phyloP scores from a whole-genome alignment of 805 yeast species.

The Zygoascus biomembranicola region DNA sequence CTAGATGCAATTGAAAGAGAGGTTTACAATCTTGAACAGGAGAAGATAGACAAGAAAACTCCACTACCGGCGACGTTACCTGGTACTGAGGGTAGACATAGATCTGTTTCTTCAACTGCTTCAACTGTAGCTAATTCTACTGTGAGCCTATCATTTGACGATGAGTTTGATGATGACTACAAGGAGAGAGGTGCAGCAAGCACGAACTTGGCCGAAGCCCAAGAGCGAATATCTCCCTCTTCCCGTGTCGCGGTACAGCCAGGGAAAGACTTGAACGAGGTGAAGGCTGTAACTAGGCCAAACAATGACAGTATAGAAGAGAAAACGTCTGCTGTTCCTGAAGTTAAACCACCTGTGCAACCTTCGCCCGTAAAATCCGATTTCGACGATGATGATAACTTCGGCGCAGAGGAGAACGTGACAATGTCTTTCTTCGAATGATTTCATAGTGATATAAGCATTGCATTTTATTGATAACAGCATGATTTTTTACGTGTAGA shows the following conservation, averaged over 20 bases:
- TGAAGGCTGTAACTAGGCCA: not conserved
- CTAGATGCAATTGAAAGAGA: conserved; percentile 32
- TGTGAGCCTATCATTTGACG: conserved; percentile 18
- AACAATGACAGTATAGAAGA: not conserved
- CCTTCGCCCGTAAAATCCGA: not conserved
- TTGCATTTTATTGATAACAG: not conserved
- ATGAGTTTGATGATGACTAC: conserved; percentile 21
- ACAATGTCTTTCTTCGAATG: conserved; percentile 16
- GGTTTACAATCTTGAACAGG: conserved; percentile 25
- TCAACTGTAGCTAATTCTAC: not conserved
- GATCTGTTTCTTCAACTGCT: conserved; percentile 2
- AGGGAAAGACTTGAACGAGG: not conserved
- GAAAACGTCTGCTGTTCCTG: not conserved
- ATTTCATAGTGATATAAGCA: not conserved
- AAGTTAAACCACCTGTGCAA: not conserved
- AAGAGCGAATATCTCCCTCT: not conserved
- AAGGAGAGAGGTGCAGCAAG: conserved; percentile 16
- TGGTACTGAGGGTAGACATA: not conserved
- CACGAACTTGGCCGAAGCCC: not conserved
- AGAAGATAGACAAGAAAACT: not conserved
- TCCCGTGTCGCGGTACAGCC: not conserved
- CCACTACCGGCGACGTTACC: not conserved
- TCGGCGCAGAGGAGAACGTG: conserved; percentile 6
- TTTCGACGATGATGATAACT: not conserved
- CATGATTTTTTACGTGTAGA: too few species aligned